Base-by-base conservation (phyloP, 306 rosid species). In the Oemleria cerasiformis region DNA sequence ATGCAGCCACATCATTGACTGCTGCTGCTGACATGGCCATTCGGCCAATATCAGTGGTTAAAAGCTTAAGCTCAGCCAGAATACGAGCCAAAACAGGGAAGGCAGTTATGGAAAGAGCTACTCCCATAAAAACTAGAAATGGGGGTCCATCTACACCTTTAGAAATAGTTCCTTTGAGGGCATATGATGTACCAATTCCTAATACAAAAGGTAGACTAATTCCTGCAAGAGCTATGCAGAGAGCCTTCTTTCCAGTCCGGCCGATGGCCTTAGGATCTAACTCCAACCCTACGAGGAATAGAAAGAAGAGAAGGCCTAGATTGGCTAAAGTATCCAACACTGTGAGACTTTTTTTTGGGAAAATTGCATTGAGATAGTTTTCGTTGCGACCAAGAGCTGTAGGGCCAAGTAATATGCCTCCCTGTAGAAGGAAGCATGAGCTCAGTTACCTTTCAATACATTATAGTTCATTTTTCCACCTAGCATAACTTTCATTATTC, bases 11-110 rank as follows among this genome's bases (percentile, higher is more conserved):
- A 62, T 93, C 98, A 48, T 93, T 93, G 20, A 93, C 84, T 53
- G 98, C 98, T 34, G 98, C 98, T 40, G 97, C 98, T 11, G 98
- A 90, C 96, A 93, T 88, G 17, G 98, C 98, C 78, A 84, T 81
- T 63, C 84, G 78, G 9, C 98, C 98, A 67, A 93, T 74, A 60
- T 81, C 78, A 41, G 96, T 90, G 12, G 97, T 93, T 68, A 93
- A 73, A 65, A 93, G 98, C 87, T 88, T 93, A 67, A 93, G 87
- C 87, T 93, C 98, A 0, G 97, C 97, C 73, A 93, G 65, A 63
- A 93, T 90, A 47, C 96, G 97, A 6, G 98, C 98, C 54, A 93
- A 81, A 23, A 93, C 97, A 14, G 97, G 98, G 73, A 93, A 93
- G 63, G 98, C 96, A 0, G 93, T 90, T 0, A 90, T 86, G 14